Conservation (phyloP, 345 rosid species). For the Moricandia arvensis region DNA sequence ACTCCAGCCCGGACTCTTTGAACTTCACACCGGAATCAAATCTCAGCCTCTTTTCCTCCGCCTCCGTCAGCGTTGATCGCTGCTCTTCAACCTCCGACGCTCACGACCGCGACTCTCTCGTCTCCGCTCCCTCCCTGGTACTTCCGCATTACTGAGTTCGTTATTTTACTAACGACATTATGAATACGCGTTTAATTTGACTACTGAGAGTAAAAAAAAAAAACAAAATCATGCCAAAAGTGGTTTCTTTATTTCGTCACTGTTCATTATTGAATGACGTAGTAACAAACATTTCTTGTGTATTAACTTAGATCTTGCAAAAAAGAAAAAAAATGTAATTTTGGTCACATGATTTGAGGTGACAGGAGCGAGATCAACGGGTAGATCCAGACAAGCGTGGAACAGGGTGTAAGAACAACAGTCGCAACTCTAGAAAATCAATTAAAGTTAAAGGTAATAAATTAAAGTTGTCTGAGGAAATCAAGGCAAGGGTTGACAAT, state of each 20-base stretch:
- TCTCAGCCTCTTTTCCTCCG: conserved; percentile 83
- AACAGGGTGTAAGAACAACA: conserved; percentile 44
- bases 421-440: conserved; percentile 51
- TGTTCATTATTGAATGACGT: conserved; percentile 9
- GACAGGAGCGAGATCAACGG: conserved; percentile 49
- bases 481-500: conserved; percentile 9
- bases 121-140: conserved; percentile 75
- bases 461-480: conserved; percentile 14
- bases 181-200: conserved; percentile 8
- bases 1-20: conserved; percentile 81
- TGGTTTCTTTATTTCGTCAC: neutral
- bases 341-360: conserved; percentile 44
- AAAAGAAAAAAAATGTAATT: neutral
- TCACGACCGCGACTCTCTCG: conserved; percentile 62
- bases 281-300: neutral
- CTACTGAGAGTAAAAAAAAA: conserved; percentile 18
- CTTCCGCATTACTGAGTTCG: conserved; percentile 15
- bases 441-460: conserved; percentile 62
- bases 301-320: conserved; percentile 27
- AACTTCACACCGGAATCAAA: conserved; percentile 77
- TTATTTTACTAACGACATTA: neutral
- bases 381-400: conserved; percentile 55
- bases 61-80: conserved; percentile 88
- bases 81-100: conserved; percentile 87
- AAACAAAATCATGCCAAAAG: conserved; percentile 15